Conservation (phyloP, 2,329 filamentous ascomycete species). For the Hypoxylon rubiginosum region DNA sequence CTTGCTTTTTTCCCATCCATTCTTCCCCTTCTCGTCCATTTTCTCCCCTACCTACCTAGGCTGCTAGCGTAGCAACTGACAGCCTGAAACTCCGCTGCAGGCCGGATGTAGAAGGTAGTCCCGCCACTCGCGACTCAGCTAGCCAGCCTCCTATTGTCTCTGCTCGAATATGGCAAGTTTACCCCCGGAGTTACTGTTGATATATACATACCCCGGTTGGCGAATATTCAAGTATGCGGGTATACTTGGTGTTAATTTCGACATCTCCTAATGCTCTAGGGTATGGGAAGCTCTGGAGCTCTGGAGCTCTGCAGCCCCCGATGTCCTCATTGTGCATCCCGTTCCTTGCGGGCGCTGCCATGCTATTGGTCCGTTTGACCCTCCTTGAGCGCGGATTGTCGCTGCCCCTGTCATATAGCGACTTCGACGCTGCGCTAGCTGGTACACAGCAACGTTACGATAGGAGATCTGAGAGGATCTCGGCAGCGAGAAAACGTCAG, state of each 20-base stretch:
- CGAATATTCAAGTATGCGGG: slow-evolving; percentile 15
- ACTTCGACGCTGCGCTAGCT: slow-evolving; percentile 28
- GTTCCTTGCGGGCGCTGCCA: not conserved
- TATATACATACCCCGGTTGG: slow-evolving; percentile 8
- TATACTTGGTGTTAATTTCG: slow-evolving; percentile 12
- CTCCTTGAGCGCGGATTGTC: slow-evolving; percentile 22
- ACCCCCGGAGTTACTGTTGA: not conserved
- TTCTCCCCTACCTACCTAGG: slow-evolving; percentile 1
- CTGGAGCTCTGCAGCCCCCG: not conserved
- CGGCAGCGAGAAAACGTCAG: slow-evolving; percentile 34
- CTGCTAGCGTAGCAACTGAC: not conserved
- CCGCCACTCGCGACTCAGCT: not conserved
- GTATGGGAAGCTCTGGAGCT: not conserved
- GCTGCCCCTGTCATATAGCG: slow-evolving; percentile 28
- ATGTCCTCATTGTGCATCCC: not conserved
- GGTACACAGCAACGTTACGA: slow-evolving; percentile 39
- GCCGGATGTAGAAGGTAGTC: slow-evolving; percentile 4
- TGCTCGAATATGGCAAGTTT: slow-evolving; percentile 7
- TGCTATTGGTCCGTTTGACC: slow-evolving; percentile 24
- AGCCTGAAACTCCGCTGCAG: slow-evolving; percentile 9
- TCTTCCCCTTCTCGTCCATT: slow-evolving; percentile 5
- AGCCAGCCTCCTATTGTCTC: slow-evolving; percentile 20
- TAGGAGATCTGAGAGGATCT: slow-evolving; percentile 37
- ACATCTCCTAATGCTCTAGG: not conserved
- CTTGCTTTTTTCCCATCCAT: slow-evolving; percentile 13